Evolutionary conservation across 2,329 filamentous ascomycete genomes (phyloP).

Genomic region (Aspergillus hiratsukae): DNA sequence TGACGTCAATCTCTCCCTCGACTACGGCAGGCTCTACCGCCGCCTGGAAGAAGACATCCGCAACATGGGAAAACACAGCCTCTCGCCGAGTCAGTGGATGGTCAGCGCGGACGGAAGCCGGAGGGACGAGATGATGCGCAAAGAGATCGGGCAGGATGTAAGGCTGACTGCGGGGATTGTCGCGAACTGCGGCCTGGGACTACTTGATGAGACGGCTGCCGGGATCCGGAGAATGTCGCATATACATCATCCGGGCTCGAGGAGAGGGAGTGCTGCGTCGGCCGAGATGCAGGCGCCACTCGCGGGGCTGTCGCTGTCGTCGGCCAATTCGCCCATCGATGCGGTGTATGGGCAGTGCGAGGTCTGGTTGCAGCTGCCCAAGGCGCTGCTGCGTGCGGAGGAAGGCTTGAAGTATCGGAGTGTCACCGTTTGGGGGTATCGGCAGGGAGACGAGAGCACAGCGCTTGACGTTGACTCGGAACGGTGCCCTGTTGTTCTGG

Average conservation of each 20-base stretch:
- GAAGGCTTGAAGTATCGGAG: slow-evolving; percentile 39
- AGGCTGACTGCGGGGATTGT: slow-evolving; percentile 32
- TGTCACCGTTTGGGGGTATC: slow-evolving; percentile 31
- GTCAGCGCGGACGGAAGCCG: slow-evolving; percentile 25
- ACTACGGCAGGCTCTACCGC: slow-evolving; percentile 47
- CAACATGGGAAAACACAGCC: slow-evolving; percentile 22
- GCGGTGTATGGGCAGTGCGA: slow-evolving; percentile 32
- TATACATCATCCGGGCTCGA: slow-evolving; percentile 24
- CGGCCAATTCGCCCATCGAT: slow-evolving; percentile 20
- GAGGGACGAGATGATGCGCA: slow-evolving; percentile 26
- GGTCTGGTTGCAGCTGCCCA: slow-evolving; percentile 39
- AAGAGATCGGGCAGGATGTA: slow-evolving; percentile 30
- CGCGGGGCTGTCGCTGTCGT: slow-evolving; percentile 1
- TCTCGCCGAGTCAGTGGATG: slow-evolving; percentile 20
- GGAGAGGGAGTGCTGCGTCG: slow-evolving; percentile 20
- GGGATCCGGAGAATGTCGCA: slow-evolving; percentile 32
- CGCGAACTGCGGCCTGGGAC: slow-evolving; percentile 30
- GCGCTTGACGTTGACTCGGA: slow-evolving; percentile 24
- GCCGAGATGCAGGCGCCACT: slow-evolving; percentile 10
- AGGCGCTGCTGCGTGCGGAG: slow-evolving; percentile 42
- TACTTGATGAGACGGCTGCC: slow-evolving; percentile 36
- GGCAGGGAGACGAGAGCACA: slow-evolving; percentile 18
- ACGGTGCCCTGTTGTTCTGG: slow-evolving; percentile 26
- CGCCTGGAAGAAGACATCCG: slow-evolving; percentile 33
- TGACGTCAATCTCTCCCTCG: slow-evolving; percentile 42